These are phyloP conservation scores for Zopfia rhizophila DNA, from an alignment of 2,329 filamentous ascomycete genomes.

Conservation along the genomic window DNA sequence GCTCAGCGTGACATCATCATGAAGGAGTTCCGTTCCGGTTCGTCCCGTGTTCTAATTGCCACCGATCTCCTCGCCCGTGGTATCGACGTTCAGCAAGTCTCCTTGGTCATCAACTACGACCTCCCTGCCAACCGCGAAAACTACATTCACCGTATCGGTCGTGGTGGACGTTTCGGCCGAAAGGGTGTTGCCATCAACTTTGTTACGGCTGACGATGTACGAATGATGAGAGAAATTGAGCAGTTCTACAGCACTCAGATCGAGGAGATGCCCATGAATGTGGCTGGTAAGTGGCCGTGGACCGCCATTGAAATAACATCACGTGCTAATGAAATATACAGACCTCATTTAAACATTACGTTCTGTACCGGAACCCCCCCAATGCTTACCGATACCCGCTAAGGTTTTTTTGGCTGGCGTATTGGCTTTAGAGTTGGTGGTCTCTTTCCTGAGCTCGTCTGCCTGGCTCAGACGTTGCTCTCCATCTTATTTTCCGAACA, in stretches of 20 bases:
- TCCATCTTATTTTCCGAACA: conserved; percentile 35
- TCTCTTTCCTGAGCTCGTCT: conserved; percentile 4
- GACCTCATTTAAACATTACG: conserved; percentile 52
- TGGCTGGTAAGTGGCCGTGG: conserved; percentile 64
- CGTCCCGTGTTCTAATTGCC: conserved; percentile 97
- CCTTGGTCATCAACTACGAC: conserved; percentile 99
- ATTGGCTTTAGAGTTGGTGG: conserved; percentile 26
- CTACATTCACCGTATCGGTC: conserved; percentile 99
- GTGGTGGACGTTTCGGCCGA: conserved; percentile 98
- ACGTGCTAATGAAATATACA: conserved; percentile 28
- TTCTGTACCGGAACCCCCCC: conserved; percentile 35
- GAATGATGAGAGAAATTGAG: conserved; percentile 99
- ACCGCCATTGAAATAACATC: neutral
- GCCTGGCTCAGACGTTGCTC: conserved; percentile 39
- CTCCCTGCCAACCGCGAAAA: conserved; percentile 99
- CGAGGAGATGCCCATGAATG: conserved; percentile 99
- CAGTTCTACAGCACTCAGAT: conserved; percentile 99
- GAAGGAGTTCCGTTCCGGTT: conserved; percentile 99
- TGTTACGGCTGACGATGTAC: conserved; percentile 97
- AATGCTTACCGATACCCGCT: conserved; percentile 36
- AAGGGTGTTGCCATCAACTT: conserved; percentile 99
- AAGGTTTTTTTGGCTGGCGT: conserved; percentile 29
- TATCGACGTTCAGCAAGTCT: conserved; percentile 99
- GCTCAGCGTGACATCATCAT: conserved; percentile 98
- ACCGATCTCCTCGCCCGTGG: conserved; percentile 98